Conservation (phyloP, 2,329 filamentous ascomycete species). For the Phaeophleospora eucalypticola region DNA sequence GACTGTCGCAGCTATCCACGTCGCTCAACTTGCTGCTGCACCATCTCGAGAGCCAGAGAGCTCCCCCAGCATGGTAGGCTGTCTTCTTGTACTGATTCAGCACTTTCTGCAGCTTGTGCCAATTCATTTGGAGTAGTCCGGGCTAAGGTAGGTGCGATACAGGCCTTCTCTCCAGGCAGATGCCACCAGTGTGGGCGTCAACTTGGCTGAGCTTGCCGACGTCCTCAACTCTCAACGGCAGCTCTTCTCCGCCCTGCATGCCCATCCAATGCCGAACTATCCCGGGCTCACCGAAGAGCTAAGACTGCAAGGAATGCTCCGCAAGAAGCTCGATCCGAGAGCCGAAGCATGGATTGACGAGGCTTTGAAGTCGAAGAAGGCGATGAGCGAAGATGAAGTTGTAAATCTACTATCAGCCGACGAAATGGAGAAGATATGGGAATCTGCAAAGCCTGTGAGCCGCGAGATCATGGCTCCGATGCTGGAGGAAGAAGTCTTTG, state of each 20-base stretch:
- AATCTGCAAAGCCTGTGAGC: constrained; percentile 49
- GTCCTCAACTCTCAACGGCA: constrained; percentile 62
- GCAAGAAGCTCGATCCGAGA: constrained; percentile 77
- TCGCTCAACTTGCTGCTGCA: constrained; percentile 23
- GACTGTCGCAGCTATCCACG: constrained; percentile 27
- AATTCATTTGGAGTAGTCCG: too few species aligned
- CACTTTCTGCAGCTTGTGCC: constrained; percentile 4
- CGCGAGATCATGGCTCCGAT: constrained; percentile 38
- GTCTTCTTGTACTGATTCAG: constrained; percentile 1
- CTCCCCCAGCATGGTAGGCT: constrained; percentile 34
- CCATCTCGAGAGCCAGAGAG: constrained; percentile 28
- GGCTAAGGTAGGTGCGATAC: constrained; percentile 24
- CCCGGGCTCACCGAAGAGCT: constrained; percentile 58
- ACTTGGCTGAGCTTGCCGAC: constrained; percentile 63
- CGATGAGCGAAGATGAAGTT: constrained; percentile 27
- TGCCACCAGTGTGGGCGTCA: constrained; percentile 42
- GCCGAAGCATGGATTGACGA: constrained; percentile 69
- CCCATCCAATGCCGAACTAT: constrained; percentile 72
- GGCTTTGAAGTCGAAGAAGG: constrained; percentile 25
- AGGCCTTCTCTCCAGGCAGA: constrained; percentile 31
- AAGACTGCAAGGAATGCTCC: constrained; percentile 65
- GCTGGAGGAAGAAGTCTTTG: constrained; percentile 18
- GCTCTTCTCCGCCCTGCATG: constrained; percentile 65
- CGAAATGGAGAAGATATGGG: constrained; percentile 59
- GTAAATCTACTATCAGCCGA: constrained; percentile 37